These are phyloP conservation scores for Scedosporium minutisporum DNA, from an alignment of 2,329 filamentous ascomycete genomes.

Conservation along the genomic window DNA sequence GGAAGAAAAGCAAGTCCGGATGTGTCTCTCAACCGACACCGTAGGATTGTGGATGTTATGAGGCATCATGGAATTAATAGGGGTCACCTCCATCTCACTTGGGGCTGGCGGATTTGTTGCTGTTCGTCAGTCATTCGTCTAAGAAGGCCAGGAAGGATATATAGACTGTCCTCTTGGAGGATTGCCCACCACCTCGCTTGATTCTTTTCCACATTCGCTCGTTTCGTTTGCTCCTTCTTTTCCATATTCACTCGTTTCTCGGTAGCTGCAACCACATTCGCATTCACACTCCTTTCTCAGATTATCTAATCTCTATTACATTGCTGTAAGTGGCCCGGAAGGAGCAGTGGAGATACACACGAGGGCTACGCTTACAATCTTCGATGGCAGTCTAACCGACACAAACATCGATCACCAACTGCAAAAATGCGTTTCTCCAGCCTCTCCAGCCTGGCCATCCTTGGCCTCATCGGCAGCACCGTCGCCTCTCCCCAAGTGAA, in stretches of 20 bases:
- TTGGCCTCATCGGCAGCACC: neutral
- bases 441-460: constrained; percentile 1
- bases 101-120: neutral
- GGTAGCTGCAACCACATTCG: neutral
- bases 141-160: neutral
- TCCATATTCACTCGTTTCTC: neutral
- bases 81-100: neutral
- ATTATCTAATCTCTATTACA: neutral
- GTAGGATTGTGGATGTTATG: too few relatives aligned
- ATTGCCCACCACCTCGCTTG: neutral
- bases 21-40: too few relatives aligned
- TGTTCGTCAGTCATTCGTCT: neutral
- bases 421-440: constrained; percentile 10
- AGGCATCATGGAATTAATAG: too few relatives aligned
- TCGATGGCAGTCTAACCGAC: neutral
- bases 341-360: neutral
- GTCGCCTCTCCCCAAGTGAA: neutral
- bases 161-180: neutral
- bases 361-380: neutral
- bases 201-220: neutral
- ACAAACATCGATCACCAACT: neutral
- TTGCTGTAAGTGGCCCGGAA: neutral
- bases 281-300: neutral
- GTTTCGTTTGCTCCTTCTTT: constrained; percentile 2
- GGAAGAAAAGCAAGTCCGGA: too few relatives aligned